These are phyloP conservation scores for Suhomyces coccinellae DNA, from an alignment of 1,139 yeast genomes.

Conservation along the genomic window DNA sequence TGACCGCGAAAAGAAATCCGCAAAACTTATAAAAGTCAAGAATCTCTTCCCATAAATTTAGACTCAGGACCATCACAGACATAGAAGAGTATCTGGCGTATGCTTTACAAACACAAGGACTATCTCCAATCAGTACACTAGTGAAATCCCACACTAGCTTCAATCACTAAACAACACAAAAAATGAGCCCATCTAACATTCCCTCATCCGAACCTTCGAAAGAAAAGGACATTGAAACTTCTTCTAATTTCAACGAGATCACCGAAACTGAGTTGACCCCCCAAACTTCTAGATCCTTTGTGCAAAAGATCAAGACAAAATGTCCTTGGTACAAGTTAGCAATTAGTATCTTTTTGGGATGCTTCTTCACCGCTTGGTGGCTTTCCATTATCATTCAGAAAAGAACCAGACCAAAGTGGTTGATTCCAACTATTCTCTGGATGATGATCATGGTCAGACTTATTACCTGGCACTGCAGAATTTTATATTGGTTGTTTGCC, in stretches of 20 bases:
- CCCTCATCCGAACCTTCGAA: not conserved
- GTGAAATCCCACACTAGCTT: conserved; percentile 4
- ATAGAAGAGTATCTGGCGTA: conserved; percentile 1
- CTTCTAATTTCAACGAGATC: conserved; percentile 2
- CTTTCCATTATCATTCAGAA: conserved; percentile 56
- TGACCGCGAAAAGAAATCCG: no score
- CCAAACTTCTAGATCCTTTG: conserved; percentile 3
- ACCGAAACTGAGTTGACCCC: conserved; percentile 5
- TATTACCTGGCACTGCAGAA: conserved; percentile 53
- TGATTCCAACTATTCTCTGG: conserved; percentile 63
- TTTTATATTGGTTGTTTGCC: conserved; percentile 33
- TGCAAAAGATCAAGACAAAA: conserved; percentile 10
- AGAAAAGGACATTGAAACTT: conserved; percentile 2
- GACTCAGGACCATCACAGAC: no score
- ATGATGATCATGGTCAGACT: conserved; percentile 54
- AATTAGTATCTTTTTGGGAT: conserved; percentile 35
- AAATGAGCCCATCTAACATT: not conserved
- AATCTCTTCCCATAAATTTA: no score
- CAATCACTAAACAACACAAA: not conserved
- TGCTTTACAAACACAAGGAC: conserved; percentile 10
- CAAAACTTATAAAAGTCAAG: no score
- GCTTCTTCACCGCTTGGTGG: conserved; percentile 70
- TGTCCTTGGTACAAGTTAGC: conserved; percentile 22
- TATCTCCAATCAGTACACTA: conserved; percentile 19
- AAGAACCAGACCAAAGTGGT: conserved; percentile 56